Evolutionary conservation across 1,139 yeast genomes (phyloP), one percentile per base, ranked within the genome.

Genomic region (Komagataea norvegica): DNA sequence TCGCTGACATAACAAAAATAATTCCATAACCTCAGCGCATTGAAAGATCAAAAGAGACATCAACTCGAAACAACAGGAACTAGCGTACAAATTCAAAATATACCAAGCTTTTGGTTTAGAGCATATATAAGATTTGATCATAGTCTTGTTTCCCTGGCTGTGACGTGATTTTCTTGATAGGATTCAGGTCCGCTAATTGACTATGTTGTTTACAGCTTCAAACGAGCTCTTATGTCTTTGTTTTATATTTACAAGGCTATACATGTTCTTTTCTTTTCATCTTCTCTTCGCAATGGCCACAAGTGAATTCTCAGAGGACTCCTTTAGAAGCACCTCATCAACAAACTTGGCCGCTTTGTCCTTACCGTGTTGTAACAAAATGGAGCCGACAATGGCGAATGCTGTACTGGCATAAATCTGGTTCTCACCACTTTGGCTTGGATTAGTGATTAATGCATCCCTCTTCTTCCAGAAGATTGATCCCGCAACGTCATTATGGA

Each of bases 361-460:
- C 50, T 75, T 72, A 8, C 96, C 96, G 50, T 82, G 80, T 33
- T 73, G 70, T 41, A 80, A 64, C 33, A 83, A 68, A 34, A 89
- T 74, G 2, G 93, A 95, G 14, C 96, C 97, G 24, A 88, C 67
- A 41, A 88, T 62, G 7, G 96, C 89, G 52, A 75, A 73, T 38
- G 86, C 61, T 55, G 84, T 74, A 48, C 84, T 80, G 2, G 91
- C 79, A 46, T 74, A 74, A 5, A 86, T 80, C 36, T 73, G 57
- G 25, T 60, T 54, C 52, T 78, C 82, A 29, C 86, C 87, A 42
- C 60, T 64, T 46, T 69, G 66, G 38, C 56, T 56, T 40, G 70
- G 71, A 50, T 79, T 77, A 30, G 70, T 70, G 44, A 72, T 61
- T 31, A 71, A 68, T 44, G 72, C 70, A 58, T 74, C 70, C 56